Base-by-base conservation (phyloP, 2,329 filamentous ascomycete genomes). In the Cordyceps tenuipes region DNA sequence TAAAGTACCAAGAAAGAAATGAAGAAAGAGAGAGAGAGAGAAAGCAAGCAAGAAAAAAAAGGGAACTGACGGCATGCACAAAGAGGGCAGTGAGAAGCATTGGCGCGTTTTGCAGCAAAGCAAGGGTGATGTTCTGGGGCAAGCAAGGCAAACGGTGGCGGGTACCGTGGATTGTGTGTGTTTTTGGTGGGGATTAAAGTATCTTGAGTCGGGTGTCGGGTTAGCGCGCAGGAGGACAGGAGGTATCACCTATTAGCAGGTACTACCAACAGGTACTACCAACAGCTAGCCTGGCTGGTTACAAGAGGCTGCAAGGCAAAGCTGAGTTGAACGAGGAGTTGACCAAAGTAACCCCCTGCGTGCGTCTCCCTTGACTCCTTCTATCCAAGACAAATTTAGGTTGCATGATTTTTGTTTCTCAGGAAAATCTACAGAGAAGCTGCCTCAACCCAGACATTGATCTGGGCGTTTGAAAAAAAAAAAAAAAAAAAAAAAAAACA, bases 41-140 rank as follows among this genome's bases (percentile, higher is more conserved):
- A 23, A 23, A 55, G 49, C 49, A 36, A 19, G 34, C 46, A 49
- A 54, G 29, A 17, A 47, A 52, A 56, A 51, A 56, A 61, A 56
- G 49, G 60, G 48, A 17, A 49, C 17, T 10, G 51, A 56, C 50
- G 26, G 51, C 55, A 60, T 29, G 57, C 49, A 44, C 62, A 61
- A 64, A 62, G 50, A 49, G 41, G 44, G 49, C 51, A 54, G 56
- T 47, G 41, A 41, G 54, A 50, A 26, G 55, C 55, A 21, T 47
- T 48, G 59, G 44, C 51, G 36, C 51, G 52, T 61, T 46, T 57
- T 34, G 52, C 26, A 39, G 55, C 60, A 54, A 56, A 39, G 55
- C 60, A 54, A 56, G 60, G 60, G 55, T 54, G 48, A 48, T 61
- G 60, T 59, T 61, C 59, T 50, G 60, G 55, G 21, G 34, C 23